A percentile compares a stretch with the other conserved stretches of the same genome.
Evolutionary conservation across 1,284 basidiomycete genomes (phyloP).

Genomic region (Papiliotrema laurentii): DNA sequence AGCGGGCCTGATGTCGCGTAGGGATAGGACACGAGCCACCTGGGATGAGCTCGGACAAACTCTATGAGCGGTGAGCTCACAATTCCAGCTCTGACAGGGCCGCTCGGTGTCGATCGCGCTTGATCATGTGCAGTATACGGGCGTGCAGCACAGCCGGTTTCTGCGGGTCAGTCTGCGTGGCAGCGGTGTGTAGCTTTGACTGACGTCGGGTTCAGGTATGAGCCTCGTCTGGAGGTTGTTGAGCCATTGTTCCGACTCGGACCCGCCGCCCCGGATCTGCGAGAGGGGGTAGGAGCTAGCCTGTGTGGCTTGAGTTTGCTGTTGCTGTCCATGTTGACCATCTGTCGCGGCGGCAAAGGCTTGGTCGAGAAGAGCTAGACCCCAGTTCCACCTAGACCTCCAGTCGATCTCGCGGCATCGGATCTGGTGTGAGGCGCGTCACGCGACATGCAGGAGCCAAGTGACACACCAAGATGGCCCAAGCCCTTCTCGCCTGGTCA

Average conservation of each 20-base stretch:
- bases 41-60: conserved; percentile 1
- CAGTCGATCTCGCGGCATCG: conserved; percentile 77
- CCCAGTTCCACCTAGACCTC: conserved; percentile 69
- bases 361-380: conserved; percentile 50
- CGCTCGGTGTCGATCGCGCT: conserved; percentile 56
- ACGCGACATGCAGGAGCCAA: neutral
- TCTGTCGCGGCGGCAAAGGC: neutral
- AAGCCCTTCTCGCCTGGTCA: conserved; percentile 64
- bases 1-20: conserved; percentile 73
- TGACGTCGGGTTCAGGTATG: conserved; percentile 25
- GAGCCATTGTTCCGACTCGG: conserved; percentile 28
- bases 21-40: conserved; percentile 73
- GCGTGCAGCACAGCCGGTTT: conserved; percentile 69
- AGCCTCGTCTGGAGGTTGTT: too few relatives aligned
- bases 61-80: conserved; percentile 50
- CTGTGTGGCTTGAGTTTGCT: neutral
- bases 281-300: too few relatives aligned
- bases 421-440: conserved; percentile 26
- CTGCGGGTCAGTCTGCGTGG: conserved; percentile 47
- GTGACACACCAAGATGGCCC: conserved; percentile 62
- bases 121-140: conserved; percentile 63
- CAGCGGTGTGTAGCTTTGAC: conserved; percentile 2
- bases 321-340: neutral
- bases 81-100: conserved; percentile 80
- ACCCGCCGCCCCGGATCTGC: conserved; percentile 3